Conservation (phyloP, 805 yeast genomes). For the Candida stauntonica region DNA sequence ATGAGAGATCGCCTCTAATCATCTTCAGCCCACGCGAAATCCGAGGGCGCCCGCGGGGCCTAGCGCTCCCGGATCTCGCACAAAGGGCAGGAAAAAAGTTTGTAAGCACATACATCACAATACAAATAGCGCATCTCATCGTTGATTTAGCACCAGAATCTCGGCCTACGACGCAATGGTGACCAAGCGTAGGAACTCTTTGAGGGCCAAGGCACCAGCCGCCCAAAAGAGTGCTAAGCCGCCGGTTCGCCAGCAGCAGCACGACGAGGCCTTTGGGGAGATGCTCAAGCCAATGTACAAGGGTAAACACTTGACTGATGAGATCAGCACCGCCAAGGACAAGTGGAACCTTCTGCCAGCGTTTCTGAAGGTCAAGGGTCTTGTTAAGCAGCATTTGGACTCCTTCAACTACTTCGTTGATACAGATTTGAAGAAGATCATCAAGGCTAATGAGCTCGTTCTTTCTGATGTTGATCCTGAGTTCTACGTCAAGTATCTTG, state of each 20-base stretch:
- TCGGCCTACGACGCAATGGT: slow-evolving; percentile 13
- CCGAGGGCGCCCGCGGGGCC: no score
- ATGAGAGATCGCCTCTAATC: no score
- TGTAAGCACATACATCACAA: slow-evolving; percentile 7
- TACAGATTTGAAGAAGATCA: slow-evolving; percentile 86
- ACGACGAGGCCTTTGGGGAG: slow-evolving; percentile 67
- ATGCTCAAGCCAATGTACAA: slow-evolving; percentile 75
- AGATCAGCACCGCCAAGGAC: slow-evolving; percentile 86
- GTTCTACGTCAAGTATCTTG: slow-evolving; percentile 87
- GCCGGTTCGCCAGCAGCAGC: slow-evolving; percentile 22
- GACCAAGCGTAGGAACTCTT: slow-evolving; percentile 24
- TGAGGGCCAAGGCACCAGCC: slow-evolving; percentile 5
- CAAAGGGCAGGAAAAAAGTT: slow-evolving; percentile 7
- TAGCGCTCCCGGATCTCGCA: neutral
- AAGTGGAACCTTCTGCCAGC: slow-evolving; percentile 98
- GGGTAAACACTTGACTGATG: slow-evolving; percentile 85
- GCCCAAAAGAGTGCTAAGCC: slow-evolving; percentile 12
- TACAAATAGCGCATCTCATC: neutral
- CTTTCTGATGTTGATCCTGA: slow-evolving; percentile 96
- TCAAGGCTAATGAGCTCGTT: slow-evolving; percentile 83
- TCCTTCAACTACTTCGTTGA: slow-evolving; percentile 98
- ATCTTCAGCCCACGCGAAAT: neutral
- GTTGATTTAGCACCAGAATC: neutral
- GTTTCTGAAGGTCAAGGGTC: slow-evolving; percentile 88
- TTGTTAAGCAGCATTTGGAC: slow-evolving; percentile 95